Percentiles rank a stretch among this genome's conserved stretches.
phyloP scores from a whole-genome alignment of 2,329 filamentous ascomycete genomes.

The Exophiala calicioides region DNA sequence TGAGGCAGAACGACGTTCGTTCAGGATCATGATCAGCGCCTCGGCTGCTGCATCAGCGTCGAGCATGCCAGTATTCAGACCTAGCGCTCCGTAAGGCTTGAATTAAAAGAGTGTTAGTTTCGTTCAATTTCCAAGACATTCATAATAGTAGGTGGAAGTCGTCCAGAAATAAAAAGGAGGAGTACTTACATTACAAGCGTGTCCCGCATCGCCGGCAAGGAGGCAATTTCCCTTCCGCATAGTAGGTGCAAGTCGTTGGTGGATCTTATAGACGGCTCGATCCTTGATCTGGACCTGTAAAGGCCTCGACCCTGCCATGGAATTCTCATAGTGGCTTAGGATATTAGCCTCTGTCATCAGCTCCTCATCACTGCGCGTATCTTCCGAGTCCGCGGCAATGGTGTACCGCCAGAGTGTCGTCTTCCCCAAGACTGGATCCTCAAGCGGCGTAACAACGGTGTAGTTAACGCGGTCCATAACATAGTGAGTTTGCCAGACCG shows the following conservation, averaged over 20 bases:
- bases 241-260: conserved; percentile 17
- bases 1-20: background rate
- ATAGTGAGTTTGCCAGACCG: conserved; percentile 7
- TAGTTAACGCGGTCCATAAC: conserved; percentile 11
- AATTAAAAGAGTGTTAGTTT: background rate
- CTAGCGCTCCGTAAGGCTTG: conserved; percentile 17
- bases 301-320: conserved; percentile 12
- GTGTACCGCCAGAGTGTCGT: conserved; percentile 18
- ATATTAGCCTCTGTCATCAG: conserved; percentile 15
- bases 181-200: conserved; percentile 34
- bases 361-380: conserved; percentile 10
- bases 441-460: conserved; percentile 13
- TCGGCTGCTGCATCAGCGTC: conserved; percentile 17
- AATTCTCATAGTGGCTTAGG: conserved; percentile 8
- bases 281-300: conserved; percentile 15
- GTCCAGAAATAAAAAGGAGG: background rate
- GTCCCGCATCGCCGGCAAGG: conserved; percentile 62
- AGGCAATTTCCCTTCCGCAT: conserved; percentile 33
- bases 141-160: background rate
- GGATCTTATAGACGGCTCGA: conserved; percentile 12
- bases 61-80: conserved; percentile 21
- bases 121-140: background rate
- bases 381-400: conserved; percentile 11
- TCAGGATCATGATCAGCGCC: conserved; percentile 18
- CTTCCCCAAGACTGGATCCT: conserved; percentile 13